Conservation (phyloP, 768 basidiomycete species). For the Rhodosporidiobolus odoratus region DNA sequence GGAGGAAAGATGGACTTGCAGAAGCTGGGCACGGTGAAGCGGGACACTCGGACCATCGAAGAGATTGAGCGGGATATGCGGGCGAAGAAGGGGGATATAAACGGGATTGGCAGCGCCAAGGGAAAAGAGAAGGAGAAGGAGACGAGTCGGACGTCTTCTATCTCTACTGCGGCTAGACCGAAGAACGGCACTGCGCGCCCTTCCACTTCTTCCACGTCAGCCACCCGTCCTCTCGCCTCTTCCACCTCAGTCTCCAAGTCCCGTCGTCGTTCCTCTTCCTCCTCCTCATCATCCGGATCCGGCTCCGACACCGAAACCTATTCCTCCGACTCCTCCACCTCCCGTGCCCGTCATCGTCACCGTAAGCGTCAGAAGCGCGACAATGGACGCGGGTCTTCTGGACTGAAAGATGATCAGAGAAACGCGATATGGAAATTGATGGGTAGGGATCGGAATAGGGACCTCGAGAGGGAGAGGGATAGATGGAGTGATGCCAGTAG, state of each 20-base stretch:
- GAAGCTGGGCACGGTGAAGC: constrained; percentile 37
- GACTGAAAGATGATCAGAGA: neutral
- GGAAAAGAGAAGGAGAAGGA: neutral
- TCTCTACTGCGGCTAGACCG: neutral
- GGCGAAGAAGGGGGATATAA: constrained; percentile 14
- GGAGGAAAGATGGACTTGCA: constrained; percentile 9
- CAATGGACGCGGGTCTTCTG: neutral
- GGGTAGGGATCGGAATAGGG: constrained; percentile 10
- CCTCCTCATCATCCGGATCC: too few relatives aligned
- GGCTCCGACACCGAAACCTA: neutral
- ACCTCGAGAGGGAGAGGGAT: constrained; percentile 15
- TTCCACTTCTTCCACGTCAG: neutral
- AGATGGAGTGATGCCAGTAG: constrained; percentile 35
- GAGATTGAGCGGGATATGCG: constrained; percentile 40
- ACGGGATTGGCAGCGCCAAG: neutral
- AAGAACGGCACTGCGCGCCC: neutral
- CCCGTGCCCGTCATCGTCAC: neutral
- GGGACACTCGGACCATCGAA: constrained; percentile 41
- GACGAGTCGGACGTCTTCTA: neutral
- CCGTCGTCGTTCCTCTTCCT: neutral
- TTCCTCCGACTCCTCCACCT: neutral
- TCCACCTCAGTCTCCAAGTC: neutral
- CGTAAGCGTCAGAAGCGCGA: neutral
- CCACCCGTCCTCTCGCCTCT: neutral
- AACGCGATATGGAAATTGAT: constrained; percentile 19